Evolutionary conservation across 2,329 filamentous ascomycete genomes (phyloP).

Genomic region (Fusarium buharicum): DNA sequence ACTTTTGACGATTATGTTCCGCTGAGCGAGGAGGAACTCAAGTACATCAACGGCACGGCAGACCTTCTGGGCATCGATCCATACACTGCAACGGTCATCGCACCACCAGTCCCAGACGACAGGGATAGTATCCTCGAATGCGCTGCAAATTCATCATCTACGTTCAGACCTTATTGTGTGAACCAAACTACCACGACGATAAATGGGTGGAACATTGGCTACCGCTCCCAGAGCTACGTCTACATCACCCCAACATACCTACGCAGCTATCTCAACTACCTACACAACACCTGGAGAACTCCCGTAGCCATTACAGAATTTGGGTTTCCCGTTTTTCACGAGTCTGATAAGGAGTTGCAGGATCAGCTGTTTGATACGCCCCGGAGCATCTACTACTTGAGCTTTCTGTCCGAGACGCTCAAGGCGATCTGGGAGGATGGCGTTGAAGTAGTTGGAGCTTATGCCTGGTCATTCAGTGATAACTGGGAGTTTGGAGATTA

Average conservation of each 20-base stretch:
- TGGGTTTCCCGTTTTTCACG: constrained; percentile 65
- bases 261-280: constrained; percentile 64
- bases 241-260: constrained; percentile 69
- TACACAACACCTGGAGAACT: constrained; percentile 67
- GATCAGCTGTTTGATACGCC: constrained; percentile 66
- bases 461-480: constrained; percentile 64
- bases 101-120: constrained; percentile 51
- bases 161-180: constrained; percentile 64
- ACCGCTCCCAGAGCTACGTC: constrained; percentile 64
- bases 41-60: constrained; percentile 59
- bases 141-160: constrained; percentile 56
- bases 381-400: constrained; percentile 64
- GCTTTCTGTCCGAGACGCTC: constrained; percentile 64
- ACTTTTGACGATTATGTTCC: constrained; percentile 58
- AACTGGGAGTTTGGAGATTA: constrained; percentile 66
- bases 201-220: constrained; percentile 68
- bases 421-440: constrained; percentile 67
- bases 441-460: constrained; percentile 63
- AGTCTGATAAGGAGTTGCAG: constrained; percentile 54
- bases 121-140: constrained; percentile 59
- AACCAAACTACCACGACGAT: constrained; percentile 57
- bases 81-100: constrained; percentile 67
- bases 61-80: constrained; percentile 69
- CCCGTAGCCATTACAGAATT: constrained; percentile 65
- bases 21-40: constrained; percentile 60